These are phyloP conservation scores for Choanephora cucurbitarum DNA, from an alignment of 371 early-diverging fungal genomes.

Conservation along the genomic window DNA sequence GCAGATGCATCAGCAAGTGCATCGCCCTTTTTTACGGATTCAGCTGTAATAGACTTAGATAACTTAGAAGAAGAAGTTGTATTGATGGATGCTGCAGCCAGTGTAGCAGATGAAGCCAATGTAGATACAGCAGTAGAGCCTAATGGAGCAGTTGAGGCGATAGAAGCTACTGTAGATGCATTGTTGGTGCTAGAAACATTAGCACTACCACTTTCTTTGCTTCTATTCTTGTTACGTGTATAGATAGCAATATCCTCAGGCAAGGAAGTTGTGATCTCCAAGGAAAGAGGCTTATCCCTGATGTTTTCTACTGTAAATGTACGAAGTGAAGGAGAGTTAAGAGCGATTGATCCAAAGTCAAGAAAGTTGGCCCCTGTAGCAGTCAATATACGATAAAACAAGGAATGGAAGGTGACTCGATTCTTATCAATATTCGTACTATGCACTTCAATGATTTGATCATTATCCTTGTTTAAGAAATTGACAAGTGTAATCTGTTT, in stretches of 20 bases:
- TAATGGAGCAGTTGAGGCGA: background rate
- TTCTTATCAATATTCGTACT: constrained; percentile 96
- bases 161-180: background rate
- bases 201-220: background rate
- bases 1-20: constrained; percentile 2
- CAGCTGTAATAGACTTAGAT: constrained; percentile 14
- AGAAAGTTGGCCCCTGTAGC: constrained; percentile 89
- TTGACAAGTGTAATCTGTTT: constrained; percentile 96
- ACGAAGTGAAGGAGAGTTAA: constrained; percentile 82
- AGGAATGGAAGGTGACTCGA: constrained; percentile 93
- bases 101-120: background rate
- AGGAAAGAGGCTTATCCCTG: constrained; percentile 52
- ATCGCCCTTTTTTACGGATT: constrained; percentile 21
- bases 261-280: constrained; percentile 69
- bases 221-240: constrained; percentile 33
- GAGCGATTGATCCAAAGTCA: constrained; percentile 87
- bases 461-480: constrained; percentile 84
- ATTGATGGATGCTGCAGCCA: background rate
- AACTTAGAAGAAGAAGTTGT: constrained; percentile 4
- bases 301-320: constrained; percentile 89
- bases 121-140: too few relatives aligned
- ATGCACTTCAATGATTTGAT: constrained; percentile 88
- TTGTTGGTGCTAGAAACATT: background rate
- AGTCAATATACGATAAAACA: constrained; percentile 94
- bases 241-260: constrained; percentile 71